phyloP scores from a whole-genome alignment of 164 flowering plant genomes.

The Malania oleifera region DNA sequence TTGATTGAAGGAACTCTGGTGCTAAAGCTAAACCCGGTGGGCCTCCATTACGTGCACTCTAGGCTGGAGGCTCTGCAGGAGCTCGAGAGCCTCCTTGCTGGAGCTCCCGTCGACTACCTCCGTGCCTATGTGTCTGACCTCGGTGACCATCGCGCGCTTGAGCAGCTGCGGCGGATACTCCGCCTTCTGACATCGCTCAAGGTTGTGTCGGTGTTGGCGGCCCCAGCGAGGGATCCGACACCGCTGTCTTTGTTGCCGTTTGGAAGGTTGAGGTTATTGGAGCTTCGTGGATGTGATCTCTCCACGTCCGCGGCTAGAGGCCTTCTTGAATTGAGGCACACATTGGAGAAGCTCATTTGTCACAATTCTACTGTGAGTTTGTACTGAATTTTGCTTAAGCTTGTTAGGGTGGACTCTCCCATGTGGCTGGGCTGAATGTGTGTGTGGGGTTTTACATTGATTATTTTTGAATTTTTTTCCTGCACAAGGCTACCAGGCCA shows the following conservation, averaged over 20 bases:
- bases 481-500: too few species aligned
- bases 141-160: constrained; percentile 93
- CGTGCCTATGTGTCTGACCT: constrained; percentile 95
- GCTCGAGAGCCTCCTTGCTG: constrained; percentile 68
- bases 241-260: constrained; percentile 68
- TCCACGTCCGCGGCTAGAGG: constrained; percentile 85
- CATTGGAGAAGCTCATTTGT: constrained; percentile 82
- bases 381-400: not conserved
- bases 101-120: constrained; percentile 93
- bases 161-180: constrained; percentile 80
- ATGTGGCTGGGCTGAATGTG: too few species aligned
- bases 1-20: constrained; percentile 62
- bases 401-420: too few species aligned
- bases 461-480: too few species aligned
- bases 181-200: constrained; percentile 69
- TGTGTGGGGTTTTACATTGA: too few species aligned
- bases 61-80: constrained; percentile 78
- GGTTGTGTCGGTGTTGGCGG: constrained; percentile 65
- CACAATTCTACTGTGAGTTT: constrained; percentile 83
- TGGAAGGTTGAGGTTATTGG: constrained; percentile 67
- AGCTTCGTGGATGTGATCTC: constrained; percentile 88
- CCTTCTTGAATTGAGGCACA: constrained; percentile 71
- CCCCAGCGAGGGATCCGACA: constrained; percentile 66
- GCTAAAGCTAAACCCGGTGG: constrained; percentile 82
- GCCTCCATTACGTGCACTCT: constrained; percentile 87